Percentiles rank a stretch among this genome's conserved stretches.
These are phyloP conservation scores for Albophoma yamanashiensis DNA, from an alignment of 2,329 filamentous ascomycete genomes.

Conservation along the genomic window DNA sequence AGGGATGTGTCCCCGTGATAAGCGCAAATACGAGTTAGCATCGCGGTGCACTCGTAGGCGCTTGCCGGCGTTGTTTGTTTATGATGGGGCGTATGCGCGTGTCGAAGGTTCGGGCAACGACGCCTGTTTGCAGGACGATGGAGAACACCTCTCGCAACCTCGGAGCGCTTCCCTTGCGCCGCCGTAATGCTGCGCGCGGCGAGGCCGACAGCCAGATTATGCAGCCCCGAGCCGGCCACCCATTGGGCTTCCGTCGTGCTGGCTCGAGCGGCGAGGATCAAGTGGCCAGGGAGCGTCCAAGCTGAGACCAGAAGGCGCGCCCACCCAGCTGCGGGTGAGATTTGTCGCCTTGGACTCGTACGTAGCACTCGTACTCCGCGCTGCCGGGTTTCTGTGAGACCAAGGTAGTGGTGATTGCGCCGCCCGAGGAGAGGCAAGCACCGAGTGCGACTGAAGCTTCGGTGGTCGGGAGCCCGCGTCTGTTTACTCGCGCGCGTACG, in stretches of 20 bases:
- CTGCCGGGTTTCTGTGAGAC: neutral
- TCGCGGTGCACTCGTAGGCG: no score
- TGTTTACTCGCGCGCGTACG: neutral
- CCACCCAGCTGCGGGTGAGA: neutral
- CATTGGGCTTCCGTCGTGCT: neutral
- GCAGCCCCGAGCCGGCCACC: neutral
- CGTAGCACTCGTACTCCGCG: no score
- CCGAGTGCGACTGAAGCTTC: neutral
- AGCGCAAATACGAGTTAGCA: neutral
- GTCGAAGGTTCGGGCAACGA: neutral
- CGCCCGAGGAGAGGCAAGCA: neutral
- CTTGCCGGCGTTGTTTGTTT: neutral
- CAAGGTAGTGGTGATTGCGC: no score
- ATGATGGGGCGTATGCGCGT: neutral
- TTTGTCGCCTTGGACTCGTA: neutral
- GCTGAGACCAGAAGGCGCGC: conserved; percentile 10
- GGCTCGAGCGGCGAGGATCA: neutral
- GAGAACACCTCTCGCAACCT: neutral
- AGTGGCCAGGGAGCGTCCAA: conserved; percentile 5
- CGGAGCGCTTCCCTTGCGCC: neutral
- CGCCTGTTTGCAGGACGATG: neutral
- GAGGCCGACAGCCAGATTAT: neutral
- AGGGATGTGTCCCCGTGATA: neutral
- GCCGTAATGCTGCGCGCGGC: neutral
- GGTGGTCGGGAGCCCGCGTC: neutral